Base-by-base conservation (phyloP, 2,329 filamentous ascomycete species). In the Cladobotryum mycophilum region DNA sequence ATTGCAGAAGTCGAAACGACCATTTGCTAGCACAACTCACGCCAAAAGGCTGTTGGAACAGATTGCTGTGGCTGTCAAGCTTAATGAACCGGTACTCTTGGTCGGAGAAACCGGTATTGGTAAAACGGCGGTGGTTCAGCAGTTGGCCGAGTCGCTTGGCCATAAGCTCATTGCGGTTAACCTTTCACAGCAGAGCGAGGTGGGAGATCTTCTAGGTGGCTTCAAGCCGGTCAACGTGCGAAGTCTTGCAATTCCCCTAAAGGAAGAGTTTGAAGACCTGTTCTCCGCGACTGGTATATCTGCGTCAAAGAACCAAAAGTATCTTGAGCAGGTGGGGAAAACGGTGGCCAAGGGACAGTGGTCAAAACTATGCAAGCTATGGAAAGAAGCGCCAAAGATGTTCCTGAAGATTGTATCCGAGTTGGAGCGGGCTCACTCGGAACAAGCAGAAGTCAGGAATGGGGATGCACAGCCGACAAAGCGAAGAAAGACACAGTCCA, bases 81-180 rank as follows among this genome's bases (percentile, higher is more conserved):
- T 90, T 60, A 80, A 82, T n/a, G 93, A 99, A 62, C 90, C 95
- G 4, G 81, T 96, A 1, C 73, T 99, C 15, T 81, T 99, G 25
- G 93, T 99, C n/a, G 93, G 93, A 64, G 93, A 99, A 72, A 99
- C 93, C 7, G 93, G 93, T 73, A 96, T 96, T 46, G 93, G 93
- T 61, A 99, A 99, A 70, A 99, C 93, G 0, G 96, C 93, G 0
- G 88, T 93, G 22, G 85, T 99, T 13, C 93, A 99, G 66, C 90
- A 96, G 64, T 75, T 99, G 50, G 90, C 93, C 0, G 84, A 87
- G 52, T 80, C 86, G 3, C 77, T 96, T 25, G 89, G 91, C 1
- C 87, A 90, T 63, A 95, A 89, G 60, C 79, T 99, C 12, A 87
- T 90, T 0, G 89, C 91, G 3, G 90, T 99, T 63, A 99, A 99